Base-by-base conservation (phyloP, 352 stramenopile genomes). In the Globisporangium viniferum region DNA sequence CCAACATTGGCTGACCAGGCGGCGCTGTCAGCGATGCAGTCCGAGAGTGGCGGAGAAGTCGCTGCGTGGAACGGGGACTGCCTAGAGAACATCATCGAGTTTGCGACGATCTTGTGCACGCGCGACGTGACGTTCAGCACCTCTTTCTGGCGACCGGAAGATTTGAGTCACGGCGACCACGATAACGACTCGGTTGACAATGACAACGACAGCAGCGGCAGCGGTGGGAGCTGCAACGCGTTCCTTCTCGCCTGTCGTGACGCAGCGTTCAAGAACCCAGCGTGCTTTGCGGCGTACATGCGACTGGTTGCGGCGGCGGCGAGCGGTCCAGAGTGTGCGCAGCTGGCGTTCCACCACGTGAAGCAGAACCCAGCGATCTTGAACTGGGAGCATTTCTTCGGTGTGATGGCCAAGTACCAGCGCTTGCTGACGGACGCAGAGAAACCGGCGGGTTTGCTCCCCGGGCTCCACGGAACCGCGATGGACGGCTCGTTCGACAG, bases 341-440 rank as follows among this genome's bases (percentile, higher is more conserved):
- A 93, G 64, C 73, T 83, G 22, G 86, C 88, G 63, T 95, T 94
- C 73, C 85, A 92, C 61, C 88, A 95, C 71, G 80, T 95, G 49
- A 95, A 95, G 76, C 84, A 91, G 59, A 95, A 93, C 71, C 88
- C 88, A 8, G 66, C 78, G 29, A 77, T 92, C 39, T 66, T 95
- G 53, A 91, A 79, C 62, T 95, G 88, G 88, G 84, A 94, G 66
- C 86, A 93, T 20, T 95, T 94, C 44, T 95, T 95, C 67, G 72
- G 67, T 2, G 88, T 93, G 12, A 94, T 95, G 82, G 72, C 80
- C 48, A 95, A 93, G 68, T 95, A 95, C 72, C 83, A 93, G 59
- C 76, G 88, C 9, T 69, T 95, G 24, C 76, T 95, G 9, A 87
- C 81, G 14, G 84, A 93, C 46, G 84, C 85, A 7, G 82, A 93